These are phyloP conservation scores for Chrysanthemum seticuspe DNA, from an alignment of 129 eudicot genomes.

Conservation along the genomic window DNA sequence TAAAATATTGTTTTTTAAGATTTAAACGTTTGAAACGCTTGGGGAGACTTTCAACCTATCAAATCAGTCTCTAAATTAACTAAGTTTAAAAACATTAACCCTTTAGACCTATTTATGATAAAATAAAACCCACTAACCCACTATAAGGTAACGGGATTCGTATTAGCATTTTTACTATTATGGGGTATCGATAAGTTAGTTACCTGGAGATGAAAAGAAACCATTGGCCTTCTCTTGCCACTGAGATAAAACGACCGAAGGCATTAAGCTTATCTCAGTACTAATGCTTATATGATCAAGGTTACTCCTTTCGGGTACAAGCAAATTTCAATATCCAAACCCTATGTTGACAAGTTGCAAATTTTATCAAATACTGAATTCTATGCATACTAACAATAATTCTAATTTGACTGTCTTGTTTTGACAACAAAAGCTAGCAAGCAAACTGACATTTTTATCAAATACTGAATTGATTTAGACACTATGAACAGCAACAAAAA, in stretches of 20 bases:
- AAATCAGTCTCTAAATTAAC: neutral
- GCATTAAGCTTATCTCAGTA: slow-evolving; percentile 52
- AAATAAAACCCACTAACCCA: neutral
- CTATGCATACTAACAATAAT: neutral
- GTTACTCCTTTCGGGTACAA: slow-evolving; percentile 11
- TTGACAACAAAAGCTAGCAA: too few relatives aligned
- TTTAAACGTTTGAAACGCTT: neutral
- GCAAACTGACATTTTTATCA: too few relatives aligned
- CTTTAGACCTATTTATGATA: neutral
- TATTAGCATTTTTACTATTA: neutral
- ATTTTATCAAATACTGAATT: neutral
- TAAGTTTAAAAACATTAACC: neutral
- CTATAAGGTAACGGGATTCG: neutral
- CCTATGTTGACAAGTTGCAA: slow-evolving; percentile 8
- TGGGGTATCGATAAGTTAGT: slow-evolving; percentile 6
- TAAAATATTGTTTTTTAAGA: neutral
- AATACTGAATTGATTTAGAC: too few relatives aligned
- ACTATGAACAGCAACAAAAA: slow-evolving; percentile 20
- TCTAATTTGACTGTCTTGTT: neutral
- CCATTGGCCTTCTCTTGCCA: slow-evolving; percentile 97
- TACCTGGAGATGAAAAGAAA: slow-evolving; percentile 86
- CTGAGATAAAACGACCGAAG: slow-evolving; percentile 68
- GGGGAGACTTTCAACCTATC: neutral
- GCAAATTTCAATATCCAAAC: slow-evolving; percentile 10
- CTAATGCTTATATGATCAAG: slow-evolving; percentile 14